Conservation (phyloP, 2,329 filamentous ascomycete genomes). For the Alternaria viburni region DNA sequence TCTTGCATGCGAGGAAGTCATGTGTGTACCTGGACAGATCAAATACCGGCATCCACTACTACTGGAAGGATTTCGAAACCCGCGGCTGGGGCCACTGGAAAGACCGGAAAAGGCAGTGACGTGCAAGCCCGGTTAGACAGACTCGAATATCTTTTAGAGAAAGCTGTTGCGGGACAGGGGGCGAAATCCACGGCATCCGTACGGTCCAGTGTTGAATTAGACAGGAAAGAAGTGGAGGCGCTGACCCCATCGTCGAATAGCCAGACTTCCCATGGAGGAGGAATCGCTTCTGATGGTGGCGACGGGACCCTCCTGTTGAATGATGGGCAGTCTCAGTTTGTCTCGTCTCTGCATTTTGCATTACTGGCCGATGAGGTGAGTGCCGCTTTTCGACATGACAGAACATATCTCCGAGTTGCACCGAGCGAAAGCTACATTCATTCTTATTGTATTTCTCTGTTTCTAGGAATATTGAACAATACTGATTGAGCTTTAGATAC, state of each 20-base stretch:
- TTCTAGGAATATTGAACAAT: neutral
- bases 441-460: neutral
- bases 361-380: slow-evolving; percentile 49
- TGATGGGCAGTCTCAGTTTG: slow-evolving; percentile 48
- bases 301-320: slow-evolving; percentile 47
- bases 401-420: neutral
- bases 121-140: slow-evolving; percentile 47
- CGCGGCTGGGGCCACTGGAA: slow-evolving; percentile 17
- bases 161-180: slow-evolving; percentile 36
- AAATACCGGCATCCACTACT: slow-evolving; percentile 25
- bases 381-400: neutral
- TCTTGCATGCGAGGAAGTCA: slow-evolving; percentile 47
- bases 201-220: slow-evolving; percentile 24
- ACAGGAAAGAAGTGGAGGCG: slow-evolving; percentile 29
- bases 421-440: neutral
- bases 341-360: slow-evolving; percentile 49
- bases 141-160: slow-evolving; percentile 45
- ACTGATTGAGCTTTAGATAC: slow-evolving; percentile 34
- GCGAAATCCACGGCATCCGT: slow-evolving; percentile 18
- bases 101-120: slow-evolving; percentile 36
- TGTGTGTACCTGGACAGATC: slow-evolving; percentile 45
- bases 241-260: slow-evolving; percentile 42
- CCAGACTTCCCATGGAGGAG: slow-evolving; percentile 41
- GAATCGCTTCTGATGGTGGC: slow-evolving; percentile 45
- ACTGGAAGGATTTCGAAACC: slow-evolving; percentile 38